Evolutionary conservation across 2,329 filamentous ascomycete genomes (phyloP).

Genomic region (Sporothrix schenckii): DNA sequence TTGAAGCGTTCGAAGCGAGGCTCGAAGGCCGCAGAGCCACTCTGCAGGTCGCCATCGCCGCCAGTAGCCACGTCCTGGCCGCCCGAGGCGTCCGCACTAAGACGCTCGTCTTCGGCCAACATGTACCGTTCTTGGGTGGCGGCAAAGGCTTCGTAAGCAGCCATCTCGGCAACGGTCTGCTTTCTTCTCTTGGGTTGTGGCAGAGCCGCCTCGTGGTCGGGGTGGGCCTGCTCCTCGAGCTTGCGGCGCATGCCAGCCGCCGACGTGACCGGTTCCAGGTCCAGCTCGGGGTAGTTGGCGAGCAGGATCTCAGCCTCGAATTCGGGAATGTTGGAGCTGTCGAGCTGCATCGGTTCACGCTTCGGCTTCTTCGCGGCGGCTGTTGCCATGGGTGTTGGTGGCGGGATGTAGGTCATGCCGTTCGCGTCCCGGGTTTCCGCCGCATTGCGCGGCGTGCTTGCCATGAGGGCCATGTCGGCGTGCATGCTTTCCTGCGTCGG

Average conservation of each 20-base stretch:
- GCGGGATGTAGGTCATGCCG: conserved; percentile 51
- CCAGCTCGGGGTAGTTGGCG: conserved; percentile 72
- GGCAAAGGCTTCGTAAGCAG: conserved; percentile 88
- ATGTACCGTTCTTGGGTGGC: conserved; percentile 90
- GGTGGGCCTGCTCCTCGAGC: conserved; percentile 72
- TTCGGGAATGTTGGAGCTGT: conserved; percentile 70
- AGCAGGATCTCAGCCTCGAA: conserved; percentile 77
- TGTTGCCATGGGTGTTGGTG: conserved; percentile 68
- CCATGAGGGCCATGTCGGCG: conserved; percentile 73
- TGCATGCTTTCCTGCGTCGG: conserved; percentile 77
- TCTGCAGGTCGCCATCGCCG: conserved; percentile 72
- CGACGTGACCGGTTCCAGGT: conserved; percentile 73
- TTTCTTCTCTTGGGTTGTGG: conserved; percentile 88
- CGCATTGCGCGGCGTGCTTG: conserved; percentile 64
- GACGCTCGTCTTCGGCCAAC: conserved; percentile 85
- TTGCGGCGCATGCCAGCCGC: conserved; percentile 70
- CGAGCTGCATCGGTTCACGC: conserved; percentile 72
- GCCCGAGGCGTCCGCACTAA: conserved; percentile 62
- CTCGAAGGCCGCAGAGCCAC: conserved; percentile 74
- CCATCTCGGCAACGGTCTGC: conserved; percentile 90
- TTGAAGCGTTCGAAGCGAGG: conserved; percentile 90
- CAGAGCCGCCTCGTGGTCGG: conserved; percentile 73
- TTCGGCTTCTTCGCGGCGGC: conserved; percentile 68
- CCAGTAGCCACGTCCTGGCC: conserved; percentile 61
- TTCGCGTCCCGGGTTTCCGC: conserved; percentile 31